phyloP scores from a whole-genome alignment of 352 stramenopile species.

The Phytophthora agathidicida region DNA sequence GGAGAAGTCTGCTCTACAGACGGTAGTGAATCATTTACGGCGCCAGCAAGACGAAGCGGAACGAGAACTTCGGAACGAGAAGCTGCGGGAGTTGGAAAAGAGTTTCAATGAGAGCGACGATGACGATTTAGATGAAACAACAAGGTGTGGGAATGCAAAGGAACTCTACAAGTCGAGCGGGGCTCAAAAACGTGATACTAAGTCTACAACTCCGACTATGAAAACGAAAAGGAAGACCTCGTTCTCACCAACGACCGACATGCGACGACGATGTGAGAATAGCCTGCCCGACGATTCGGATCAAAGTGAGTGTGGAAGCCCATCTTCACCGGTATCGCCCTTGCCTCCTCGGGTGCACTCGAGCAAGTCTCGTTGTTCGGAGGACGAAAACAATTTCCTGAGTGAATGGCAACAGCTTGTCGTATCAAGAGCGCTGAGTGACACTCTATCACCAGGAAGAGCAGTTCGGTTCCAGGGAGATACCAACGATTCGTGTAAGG shows the following conservation, averaged over 20 bases:
- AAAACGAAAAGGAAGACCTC: constrained; percentile 13
- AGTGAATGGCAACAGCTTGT: constrained; percentile 48
- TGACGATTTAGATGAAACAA: constrained; percentile 2
- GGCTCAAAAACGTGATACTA: not conserved
- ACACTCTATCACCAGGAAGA: not conserved
- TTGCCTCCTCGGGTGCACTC: not conserved
- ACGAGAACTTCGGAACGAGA: constrained; percentile 44
- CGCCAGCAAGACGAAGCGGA: constrained; percentile 48
- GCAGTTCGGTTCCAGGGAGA: constrained; percentile 4
- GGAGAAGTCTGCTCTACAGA: constrained; percentile 51
- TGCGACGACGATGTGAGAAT: constrained; percentile 13
- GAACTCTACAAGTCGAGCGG: not conserved
- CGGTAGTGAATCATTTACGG: constrained; percentile 43
- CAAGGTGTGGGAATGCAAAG: not conserved
- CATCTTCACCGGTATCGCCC: constrained; percentile 13
- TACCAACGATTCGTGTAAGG: not conserved
- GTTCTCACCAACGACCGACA: constrained; percentile 1
- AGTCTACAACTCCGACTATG: not conserved
- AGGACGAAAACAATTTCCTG: constrained; percentile 25
- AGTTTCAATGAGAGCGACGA: constrained; percentile 32
- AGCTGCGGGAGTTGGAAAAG: constrained; percentile 48
- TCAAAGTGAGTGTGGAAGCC: constrained; percentile 3
- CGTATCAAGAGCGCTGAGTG: constrained; percentile 37
- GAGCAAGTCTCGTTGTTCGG: constrained; percentile 8
- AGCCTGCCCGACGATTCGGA: not conserved